Evolutionary conservation across 495 filamentous ascomycete genomes (phyloP), one percentile per base, ranked within the genome.

Genomic region (Hypoxylon intermedium): DNA sequence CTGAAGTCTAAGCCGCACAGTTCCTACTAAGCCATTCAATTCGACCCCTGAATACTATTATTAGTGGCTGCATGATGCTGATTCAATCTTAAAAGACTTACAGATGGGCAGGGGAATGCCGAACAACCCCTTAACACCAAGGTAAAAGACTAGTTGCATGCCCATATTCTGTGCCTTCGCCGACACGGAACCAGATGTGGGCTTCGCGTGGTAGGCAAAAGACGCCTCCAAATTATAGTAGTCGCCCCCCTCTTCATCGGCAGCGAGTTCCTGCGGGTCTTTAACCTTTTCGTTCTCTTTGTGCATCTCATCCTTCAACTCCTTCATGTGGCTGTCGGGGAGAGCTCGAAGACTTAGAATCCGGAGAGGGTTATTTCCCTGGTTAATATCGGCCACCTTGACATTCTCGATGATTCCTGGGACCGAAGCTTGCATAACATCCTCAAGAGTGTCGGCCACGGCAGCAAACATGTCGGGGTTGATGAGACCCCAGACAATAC

Each of bases 141-240:
- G 78, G 63, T 96, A 98, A 71, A 98, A 98, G 1, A 97, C 86
- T 23, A 97, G 72, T 65, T 96, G 88, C 86, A 91, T 89, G 66
- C 96, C 92, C 91, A 98, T 96, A 69, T 97, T 97, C 58, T 88
- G 83, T 12, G 91, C 91, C 68, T 90, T 96, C 15, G 87, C 85
- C 5, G 89, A 88, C 5, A 90, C 77, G 15, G 85, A 80, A 0
- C 34, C 34, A 5, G 62, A 75, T n/a, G 82, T 85, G 2, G 93
- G 92, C 60, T 85, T 84, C 3, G 93, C 92, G 67, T 97, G 91
- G 68, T 98, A 98, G 0, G 92, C 93, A 71, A 98, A 89, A 0
- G 91, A 89, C n/a, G 86, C 86, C 70, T 98, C 93, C 41, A 98
- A 78, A 54, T 98, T 98, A 74, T 98, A 98, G 63, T 89, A 95